Evolutionary conservation across 306 rosid genomes (phyloP).

Genomic region (Canavalia gladiata): DNA sequence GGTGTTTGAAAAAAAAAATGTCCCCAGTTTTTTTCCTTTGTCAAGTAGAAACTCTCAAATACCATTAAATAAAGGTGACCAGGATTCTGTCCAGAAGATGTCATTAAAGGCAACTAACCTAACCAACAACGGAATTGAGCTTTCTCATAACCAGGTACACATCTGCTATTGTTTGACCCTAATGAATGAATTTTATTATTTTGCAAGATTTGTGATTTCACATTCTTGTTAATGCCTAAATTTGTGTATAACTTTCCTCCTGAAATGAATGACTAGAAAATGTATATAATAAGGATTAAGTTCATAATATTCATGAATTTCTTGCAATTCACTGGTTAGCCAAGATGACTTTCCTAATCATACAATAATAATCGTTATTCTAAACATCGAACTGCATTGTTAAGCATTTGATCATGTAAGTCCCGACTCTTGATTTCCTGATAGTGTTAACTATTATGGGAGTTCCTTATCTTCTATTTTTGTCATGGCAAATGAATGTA

Average conservation of each 20-base stretch:
- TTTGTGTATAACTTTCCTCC: constrained; percentile 21
- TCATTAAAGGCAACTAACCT: constrained; percentile 47
- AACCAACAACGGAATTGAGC: constrained; percentile 53
- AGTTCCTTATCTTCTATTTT: neutral
- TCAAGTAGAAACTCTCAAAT: constrained; percentile 56
- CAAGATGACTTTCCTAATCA: constrained; percentile 23
- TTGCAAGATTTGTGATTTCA: constrained; percentile 21
- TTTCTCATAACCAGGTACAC: constrained; percentile 59
- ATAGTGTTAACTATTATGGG: constrained; percentile 1
- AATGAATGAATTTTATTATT: constrained; percentile 30
- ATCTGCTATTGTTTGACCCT: constrained; percentile 17
- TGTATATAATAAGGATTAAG: constrained; percentile 16
- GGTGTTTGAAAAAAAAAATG: constrained; percentile 50
- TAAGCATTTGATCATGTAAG: neutral
- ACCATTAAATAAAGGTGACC: constrained; percentile 53
- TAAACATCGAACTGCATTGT: neutral
- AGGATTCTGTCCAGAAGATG: constrained; percentile 51
- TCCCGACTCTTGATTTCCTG: constrained; percentile 4
- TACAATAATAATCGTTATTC: constrained; percentile 17
- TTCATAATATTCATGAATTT: neutral
- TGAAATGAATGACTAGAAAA: constrained; percentile 13
- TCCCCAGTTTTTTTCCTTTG: constrained; percentile 42
- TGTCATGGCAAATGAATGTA: constrained; percentile 21
- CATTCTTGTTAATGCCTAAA: constrained; percentile 1
- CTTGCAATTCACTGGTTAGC: constrained; percentile 7